These are phyloP conservation scores for Ramularia endophylla DNA, from an alignment of 2,329 filamentous ascomycete species.

Conservation along the genomic window DNA sequence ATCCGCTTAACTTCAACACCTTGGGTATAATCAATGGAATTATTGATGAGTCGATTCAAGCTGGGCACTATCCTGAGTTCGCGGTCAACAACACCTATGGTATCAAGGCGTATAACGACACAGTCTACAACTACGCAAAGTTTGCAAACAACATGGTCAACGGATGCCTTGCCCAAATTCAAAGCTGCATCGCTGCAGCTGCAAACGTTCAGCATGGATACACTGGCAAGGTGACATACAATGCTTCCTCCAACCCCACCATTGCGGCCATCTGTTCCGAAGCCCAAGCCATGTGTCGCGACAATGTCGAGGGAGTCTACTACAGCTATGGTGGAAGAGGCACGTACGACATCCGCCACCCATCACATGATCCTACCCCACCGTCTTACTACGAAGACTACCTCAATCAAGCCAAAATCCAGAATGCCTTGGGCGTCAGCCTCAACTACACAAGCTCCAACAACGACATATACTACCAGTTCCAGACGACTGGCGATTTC, in stretches of 20 bases:
- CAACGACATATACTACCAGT: conserved; percentile 42
- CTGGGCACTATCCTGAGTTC: conserved; percentile 45
- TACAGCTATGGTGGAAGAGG: conserved; percentile 40
- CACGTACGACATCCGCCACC: conserved; percentile 37
- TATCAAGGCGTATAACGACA: conserved; percentile 49
- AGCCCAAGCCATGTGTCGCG: conserved; percentile 51
- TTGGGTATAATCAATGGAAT: conserved; percentile 38
- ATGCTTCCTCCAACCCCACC: conserved; percentile 4
- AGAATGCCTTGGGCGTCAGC: conserved; percentile 51
- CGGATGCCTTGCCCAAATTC: conserved; percentile 43
- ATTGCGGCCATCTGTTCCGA: conserved; percentile 44
- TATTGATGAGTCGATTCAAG: conserved; percentile 43
- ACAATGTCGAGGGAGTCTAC: conserved; percentile 51
- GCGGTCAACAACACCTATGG: conserved; percentile 51
- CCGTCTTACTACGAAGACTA: conserved; percentile 36
- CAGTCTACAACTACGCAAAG: conserved; percentile 53
- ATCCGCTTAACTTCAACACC: background rate
- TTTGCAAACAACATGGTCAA: conserved; percentile 41
- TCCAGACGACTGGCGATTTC: conserved; percentile 53
- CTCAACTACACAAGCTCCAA: conserved; percentile 49
- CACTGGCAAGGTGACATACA: conserved; percentile 38
- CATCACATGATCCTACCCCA: background rate
- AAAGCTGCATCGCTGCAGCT: conserved; percentile 37
- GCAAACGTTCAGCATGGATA: conserved; percentile 49
- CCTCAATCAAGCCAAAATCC: conserved; percentile 51